Percentiles rank a stretch among this genome's conserved stretches.
phyloP scores from a whole-genome alignment of 306 rosid species.

The Amphicarpaea edgeworthii region DNA sequence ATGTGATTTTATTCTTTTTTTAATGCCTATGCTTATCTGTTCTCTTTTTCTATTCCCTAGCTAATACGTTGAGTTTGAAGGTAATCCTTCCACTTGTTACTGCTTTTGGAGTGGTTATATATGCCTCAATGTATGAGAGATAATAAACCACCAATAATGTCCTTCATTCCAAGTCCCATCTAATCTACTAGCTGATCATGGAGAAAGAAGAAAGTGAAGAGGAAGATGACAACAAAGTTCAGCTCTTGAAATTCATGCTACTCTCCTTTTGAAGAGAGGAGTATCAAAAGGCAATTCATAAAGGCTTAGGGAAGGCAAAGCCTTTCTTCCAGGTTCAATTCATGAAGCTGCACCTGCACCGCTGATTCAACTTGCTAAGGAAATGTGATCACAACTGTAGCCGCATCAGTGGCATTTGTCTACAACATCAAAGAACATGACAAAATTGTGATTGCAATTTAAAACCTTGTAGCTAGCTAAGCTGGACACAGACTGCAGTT shows the following conservation, averaged over 20 bases:
- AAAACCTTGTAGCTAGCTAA: neutral
- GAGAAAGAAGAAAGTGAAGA: slow-evolving; percentile 65
- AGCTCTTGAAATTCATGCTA: slow-evolving; percentile 25
- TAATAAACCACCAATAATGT: slow-evolving; percentile 16
- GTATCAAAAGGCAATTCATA: slow-evolving; percentile 71
- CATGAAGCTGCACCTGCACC: slow-evolving; percentile 38
- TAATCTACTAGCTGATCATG: slow-evolving; percentile 39
- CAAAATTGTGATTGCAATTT: neutral
- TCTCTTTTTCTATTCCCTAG: slow-evolving; percentile 33
- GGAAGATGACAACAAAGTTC: slow-evolving; percentile 30
- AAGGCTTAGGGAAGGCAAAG: slow-evolving; percentile 86
- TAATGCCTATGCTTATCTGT: slow-evolving; percentile 54
- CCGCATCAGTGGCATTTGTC: neutral
- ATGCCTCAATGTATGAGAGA: slow-evolving; percentile 20
- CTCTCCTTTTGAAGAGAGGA: slow-evolving; percentile 55
- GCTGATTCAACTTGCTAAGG: neutral
- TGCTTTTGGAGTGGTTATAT: slow-evolving; percentile 42
- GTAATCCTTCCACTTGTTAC: slow-evolving; percentile 19
- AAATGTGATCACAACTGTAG: neutral
- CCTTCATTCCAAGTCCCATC: slow-evolving; percentile 29
- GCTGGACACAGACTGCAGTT: slow-evolving; percentile 36
- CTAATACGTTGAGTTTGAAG: slow-evolving; percentile 20
- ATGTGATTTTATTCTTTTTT: slow-evolving; percentile 33
- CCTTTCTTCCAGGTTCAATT: slow-evolving; percentile 78
- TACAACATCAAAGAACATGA: neutral